These are phyloP conservation scores for Sophora flavescens DNA, from an alignment of 306 rosid species.

Conservation along the genomic window DNA sequence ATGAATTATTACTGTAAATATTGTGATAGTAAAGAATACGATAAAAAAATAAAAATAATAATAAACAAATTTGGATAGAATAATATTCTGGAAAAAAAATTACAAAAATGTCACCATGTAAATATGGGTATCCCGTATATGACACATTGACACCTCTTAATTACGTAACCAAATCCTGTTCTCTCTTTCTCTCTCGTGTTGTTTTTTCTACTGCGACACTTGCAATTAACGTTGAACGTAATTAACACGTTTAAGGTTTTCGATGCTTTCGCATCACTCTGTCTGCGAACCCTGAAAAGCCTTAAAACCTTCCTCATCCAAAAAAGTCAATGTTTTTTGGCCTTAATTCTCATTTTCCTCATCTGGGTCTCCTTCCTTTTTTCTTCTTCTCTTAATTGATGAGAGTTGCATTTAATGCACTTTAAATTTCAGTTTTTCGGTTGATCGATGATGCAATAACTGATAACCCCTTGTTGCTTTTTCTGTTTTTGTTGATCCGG, in stretches of 20 bases:
- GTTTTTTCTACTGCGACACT: conserved; percentile 22
- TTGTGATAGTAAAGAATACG: too few relatives aligned
- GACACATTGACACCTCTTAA: too few relatives aligned
- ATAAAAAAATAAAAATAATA: too few relatives aligned
- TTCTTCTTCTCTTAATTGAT: not conserved
- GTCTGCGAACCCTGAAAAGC: conserved; percentile 18
- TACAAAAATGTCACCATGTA: too few relatives aligned
- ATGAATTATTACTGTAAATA: too few relatives aligned
- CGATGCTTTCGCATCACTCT: conserved; percentile 35
- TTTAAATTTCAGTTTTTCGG: conserved; percentile 34
- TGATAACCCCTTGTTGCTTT: not conserved
- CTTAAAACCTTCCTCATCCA: conserved; percentile 30
- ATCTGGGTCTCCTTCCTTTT: conserved; percentile 47
- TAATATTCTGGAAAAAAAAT: too few relatives aligned
- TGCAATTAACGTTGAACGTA: conserved; percentile 47
- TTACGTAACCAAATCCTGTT: not conserved
- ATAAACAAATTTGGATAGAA: too few relatives aligned
- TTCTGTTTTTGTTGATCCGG: conserved; percentile 30
- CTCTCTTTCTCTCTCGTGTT: not conserved
- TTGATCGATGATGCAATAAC: not conserved
- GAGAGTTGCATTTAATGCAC: conserved; percentile 4
- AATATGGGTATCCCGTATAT: too few relatives aligned
- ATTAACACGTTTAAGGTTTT: conserved; percentile 16
- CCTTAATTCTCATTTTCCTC: conserved; percentile 25
- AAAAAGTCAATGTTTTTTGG: conserved; percentile 33